phyloP scores from a whole-genome alignment of 495 filamentous ascomycete genomes.

The Entonaema liquescens region DNA sequence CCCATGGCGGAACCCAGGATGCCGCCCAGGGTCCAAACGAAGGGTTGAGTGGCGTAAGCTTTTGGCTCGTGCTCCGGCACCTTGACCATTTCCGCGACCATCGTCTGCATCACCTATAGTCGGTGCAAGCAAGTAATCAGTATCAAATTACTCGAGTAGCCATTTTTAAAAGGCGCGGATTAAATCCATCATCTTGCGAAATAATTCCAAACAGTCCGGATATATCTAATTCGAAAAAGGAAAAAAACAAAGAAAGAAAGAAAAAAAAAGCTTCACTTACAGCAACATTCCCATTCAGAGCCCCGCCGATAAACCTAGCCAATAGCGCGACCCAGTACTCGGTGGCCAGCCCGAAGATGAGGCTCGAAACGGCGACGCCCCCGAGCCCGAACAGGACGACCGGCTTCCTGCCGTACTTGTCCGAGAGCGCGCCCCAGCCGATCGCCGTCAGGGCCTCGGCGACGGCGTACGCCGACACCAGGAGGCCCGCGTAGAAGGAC shows the following conservation, averaged over 20 bases:
- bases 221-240: not conserved
- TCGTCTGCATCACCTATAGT: conserved; percentile 77
- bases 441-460: conserved; percentile 84
- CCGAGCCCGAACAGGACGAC: conserved; percentile 80
- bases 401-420: conserved; percentile 82
- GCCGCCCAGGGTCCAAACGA: conserved; percentile 86
- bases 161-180: not conserved
- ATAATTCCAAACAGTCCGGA: too few relatives aligned
- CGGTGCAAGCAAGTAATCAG: conserved; percentile 3
- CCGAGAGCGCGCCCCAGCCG: conserved; percentile 85
- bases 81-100: conserved; percentile 87
- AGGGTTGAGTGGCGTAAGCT: conserved; percentile 90
- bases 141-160: too few relatives aligned
- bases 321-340: conserved; percentile 79
- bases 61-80: conserved; percentile 82
- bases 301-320: conserved; percentile 80
- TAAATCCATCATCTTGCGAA: too few relatives aligned
- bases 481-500: conserved; percentile 85
- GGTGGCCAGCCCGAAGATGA: conserved; percentile 83
- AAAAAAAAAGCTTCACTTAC: conserved; percentile 26
- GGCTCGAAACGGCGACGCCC: conserved; percentile 86
- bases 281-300: conserved; percentile 75
- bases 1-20: conserved; percentile 85
- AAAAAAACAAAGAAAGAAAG: not conserved
- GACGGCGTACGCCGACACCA: conserved; percentile 88